These are phyloP conservation scores for Nemania bipapillata DNA, from an alignment of 2,329 filamentous ascomycete genomes.

Conservation along the genomic window DNA sequence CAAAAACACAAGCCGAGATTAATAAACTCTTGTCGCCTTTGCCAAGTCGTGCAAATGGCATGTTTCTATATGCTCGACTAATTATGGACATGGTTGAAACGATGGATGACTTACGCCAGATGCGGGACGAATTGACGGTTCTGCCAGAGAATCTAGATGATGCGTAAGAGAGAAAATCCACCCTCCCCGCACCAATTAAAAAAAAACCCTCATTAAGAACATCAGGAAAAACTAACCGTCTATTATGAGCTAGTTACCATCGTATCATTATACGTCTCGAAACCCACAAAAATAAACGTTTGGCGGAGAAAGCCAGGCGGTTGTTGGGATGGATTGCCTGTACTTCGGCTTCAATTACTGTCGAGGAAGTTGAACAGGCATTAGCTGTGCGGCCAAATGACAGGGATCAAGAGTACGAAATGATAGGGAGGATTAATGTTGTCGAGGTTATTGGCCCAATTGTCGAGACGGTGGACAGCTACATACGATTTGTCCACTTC, in stretches of 20 bases:
- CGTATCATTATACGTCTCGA: slow-evolving; percentile 2
- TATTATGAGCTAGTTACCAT: neutral
- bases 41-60: neutral
- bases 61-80: slow-evolving; percentile 14
- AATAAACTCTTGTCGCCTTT: neutral
- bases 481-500: slow-evolving; percentile 19
- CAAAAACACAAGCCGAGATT: neutral
- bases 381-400: neutral
- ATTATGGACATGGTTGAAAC: slow-evolving; percentile 10
- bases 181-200: too few relatives aligned
- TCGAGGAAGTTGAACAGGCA: slow-evolving; percentile 10
- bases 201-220: too few relatives aligned
- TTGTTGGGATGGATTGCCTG: slow-evolving; percentile 17
- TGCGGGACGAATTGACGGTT: slow-evolving; percentile 1
- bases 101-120: neutral
- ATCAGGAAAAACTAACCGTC: neutral
- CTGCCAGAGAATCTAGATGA: slow-evolving; percentile 12
- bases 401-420: neutral
- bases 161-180: too few relatives aligned
- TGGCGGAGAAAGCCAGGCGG: neutral
- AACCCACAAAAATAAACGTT: neutral
- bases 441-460: slow-evolving; percentile 13
- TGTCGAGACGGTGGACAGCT: neutral
- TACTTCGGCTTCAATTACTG: neutral
- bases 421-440: neutral